Percentiles rank a stretch among this genome's conserved stretches.
These are phyloP conservation scores for Brettanomyces naardenensis DNA, from an alignment of 805 yeast genomes.

Conservation along the genomic window DNA sequence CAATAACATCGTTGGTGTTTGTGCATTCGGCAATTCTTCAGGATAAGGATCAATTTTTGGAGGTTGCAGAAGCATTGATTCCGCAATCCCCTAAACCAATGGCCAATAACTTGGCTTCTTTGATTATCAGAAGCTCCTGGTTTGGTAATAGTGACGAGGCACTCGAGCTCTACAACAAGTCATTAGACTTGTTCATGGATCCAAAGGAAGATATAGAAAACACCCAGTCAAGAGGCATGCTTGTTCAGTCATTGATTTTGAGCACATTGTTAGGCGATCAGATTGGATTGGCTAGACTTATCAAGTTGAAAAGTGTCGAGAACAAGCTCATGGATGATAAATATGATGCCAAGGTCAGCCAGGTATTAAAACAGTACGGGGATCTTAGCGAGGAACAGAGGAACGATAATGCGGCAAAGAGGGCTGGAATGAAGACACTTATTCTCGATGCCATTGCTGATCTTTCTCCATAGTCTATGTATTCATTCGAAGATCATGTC, in stretches of 20 bases:
- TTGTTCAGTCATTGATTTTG: slow-evolving; percentile 21
- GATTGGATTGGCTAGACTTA: slow-evolving; percentile 25
- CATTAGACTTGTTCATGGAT: slow-evolving; percentile 14
- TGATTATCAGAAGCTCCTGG: slow-evolving; percentile 22
- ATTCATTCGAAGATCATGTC: neutral
- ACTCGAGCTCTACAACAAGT: slow-evolving; percentile 24
- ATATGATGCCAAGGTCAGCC: slow-evolving; percentile 16
- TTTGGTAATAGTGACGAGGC: slow-evolving; percentile 23
- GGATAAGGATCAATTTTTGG: slow-evolving; percentile 9
- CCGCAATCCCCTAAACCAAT: slow-evolving; percentile 22
- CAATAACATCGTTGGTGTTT: slow-evolving; percentile 16
- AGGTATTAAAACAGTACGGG: slow-evolving; percentile 24
- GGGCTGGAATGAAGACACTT: slow-evolving; percentile 11
- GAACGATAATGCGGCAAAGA: slow-evolving; percentile 10
- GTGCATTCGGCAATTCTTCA: slow-evolving; percentile 17
- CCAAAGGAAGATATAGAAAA: slow-evolving; percentile 11
- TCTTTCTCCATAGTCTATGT: slow-evolving; percentile 9
- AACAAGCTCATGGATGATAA: slow-evolving; percentile 17
- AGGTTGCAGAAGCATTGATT: slow-evolving; percentile 20
- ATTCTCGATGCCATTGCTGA: slow-evolving; percentile 12
- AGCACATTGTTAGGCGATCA: slow-evolving; percentile 19
- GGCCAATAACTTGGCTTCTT: slow-evolving; percentile 17
- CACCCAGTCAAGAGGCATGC: slow-evolving; percentile 13
- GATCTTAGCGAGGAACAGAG: slow-evolving; percentile 16
- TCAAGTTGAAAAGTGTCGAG: slow-evolving; percentile 22